Conservation (phyloP, 495 filamentous ascomycete genomes). For the Haplographium delicatum region DNA sequence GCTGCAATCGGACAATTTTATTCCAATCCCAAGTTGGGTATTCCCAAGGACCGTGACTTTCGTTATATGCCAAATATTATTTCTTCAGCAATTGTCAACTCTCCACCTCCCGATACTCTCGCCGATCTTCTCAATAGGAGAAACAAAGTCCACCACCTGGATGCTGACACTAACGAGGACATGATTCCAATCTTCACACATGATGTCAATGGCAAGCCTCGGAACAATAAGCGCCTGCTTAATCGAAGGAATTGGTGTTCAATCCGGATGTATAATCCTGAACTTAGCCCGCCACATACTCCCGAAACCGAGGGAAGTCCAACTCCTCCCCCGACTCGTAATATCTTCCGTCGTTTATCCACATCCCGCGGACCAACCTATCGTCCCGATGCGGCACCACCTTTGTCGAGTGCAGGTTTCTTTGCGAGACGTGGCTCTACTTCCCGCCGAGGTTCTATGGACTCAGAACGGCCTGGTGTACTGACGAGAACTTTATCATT, state of each 20-base stretch:
- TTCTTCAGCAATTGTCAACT: slow-evolving; percentile 87
- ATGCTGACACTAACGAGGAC: slow-evolving; percentile 81
- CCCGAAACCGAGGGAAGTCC: slow-evolving; percentile 41
- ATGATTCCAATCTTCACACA: slow-evolving; percentile 90
- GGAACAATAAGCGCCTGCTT: slow-evolving; percentile 89
- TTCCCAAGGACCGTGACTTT: slow-evolving; percentile 81
- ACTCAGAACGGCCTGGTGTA: slow-evolving; percentile 43
- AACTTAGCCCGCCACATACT: slow-evolving; percentile 63
- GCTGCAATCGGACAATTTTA: slow-evolving; percentile 93
- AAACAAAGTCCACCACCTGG: slow-evolving; percentile 88
- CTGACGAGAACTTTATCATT: slow-evolving; percentile 59
- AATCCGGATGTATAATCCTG: slow-evolving; percentile 76
- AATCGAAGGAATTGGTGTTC: slow-evolving; percentile 92
- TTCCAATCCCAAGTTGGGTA: slow-evolving; percentile 70
- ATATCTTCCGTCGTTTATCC: slow-evolving; percentile 25
- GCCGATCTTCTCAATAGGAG: slow-evolving; percentile 89
- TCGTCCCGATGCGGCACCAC: slow-evolving; percentile 22
- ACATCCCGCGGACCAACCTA: slow-evolving; percentile 22
- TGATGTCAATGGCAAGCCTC: slow-evolving; percentile 80
- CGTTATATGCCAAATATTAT: slow-evolving; percentile 90
- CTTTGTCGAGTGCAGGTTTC: slow-evolving; percentile 13
- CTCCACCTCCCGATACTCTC: slow-evolving; percentile 82
- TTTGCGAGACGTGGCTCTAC: slow-evolving; percentile 25
- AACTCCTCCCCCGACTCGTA: slow-evolving; percentile 20
- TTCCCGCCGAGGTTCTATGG: slow-evolving; percentile 26